Conservation (phyloP, 495 filamentous ascomycete species). For the Jackrogersella minutella region DNA sequence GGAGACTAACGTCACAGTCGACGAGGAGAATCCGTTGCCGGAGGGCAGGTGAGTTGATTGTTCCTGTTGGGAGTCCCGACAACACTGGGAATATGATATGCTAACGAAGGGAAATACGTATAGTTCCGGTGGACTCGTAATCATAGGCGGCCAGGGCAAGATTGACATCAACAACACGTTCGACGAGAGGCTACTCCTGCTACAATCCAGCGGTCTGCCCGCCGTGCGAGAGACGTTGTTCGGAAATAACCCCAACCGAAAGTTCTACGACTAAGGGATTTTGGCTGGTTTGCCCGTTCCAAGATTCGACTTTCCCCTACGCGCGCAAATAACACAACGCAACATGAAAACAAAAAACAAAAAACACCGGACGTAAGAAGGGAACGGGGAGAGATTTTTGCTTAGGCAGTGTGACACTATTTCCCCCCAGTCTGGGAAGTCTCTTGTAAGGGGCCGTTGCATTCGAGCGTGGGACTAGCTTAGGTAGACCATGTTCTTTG, state of each 20-base stretch:
- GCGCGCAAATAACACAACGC: neutral
- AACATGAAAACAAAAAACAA: too few relatives aligned
- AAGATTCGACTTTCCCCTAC: neutral
- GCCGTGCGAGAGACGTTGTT: constrained; percentile 85
- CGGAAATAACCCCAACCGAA: constrained; percentile 90
- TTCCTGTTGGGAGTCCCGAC: neutral
- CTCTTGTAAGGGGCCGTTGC: constrained; percentile 18
- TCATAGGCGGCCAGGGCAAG: constrained; percentile 85
- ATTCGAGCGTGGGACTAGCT: constrained; percentile 4
- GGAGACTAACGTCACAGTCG: constrained; percentile 66
- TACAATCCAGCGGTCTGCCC: constrained; percentile 85
- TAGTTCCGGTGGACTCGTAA: constrained; percentile 83
- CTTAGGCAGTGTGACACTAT: constrained; percentile 17
- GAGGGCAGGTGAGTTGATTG: constrained; percentile 76
- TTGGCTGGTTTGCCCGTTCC: neutral
- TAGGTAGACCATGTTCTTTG: constrained; percentile 16
- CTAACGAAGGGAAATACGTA: constrained; percentile 23
- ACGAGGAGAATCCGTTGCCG: constrained; percentile 80
- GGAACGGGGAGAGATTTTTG: neutral
- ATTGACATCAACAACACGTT: constrained; percentile 99
- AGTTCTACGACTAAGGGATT: constrained; percentile 81
- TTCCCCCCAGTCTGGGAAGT: neutral
- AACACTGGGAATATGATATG: neutral
- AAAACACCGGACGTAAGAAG: constrained; percentile 13
- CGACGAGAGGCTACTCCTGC: constrained; percentile 85